These are phyloP conservation scores for Pythium plurisporium DNA, from an alignment of 352 stramenopile genomes.

Conservation along the genomic window DNA sequence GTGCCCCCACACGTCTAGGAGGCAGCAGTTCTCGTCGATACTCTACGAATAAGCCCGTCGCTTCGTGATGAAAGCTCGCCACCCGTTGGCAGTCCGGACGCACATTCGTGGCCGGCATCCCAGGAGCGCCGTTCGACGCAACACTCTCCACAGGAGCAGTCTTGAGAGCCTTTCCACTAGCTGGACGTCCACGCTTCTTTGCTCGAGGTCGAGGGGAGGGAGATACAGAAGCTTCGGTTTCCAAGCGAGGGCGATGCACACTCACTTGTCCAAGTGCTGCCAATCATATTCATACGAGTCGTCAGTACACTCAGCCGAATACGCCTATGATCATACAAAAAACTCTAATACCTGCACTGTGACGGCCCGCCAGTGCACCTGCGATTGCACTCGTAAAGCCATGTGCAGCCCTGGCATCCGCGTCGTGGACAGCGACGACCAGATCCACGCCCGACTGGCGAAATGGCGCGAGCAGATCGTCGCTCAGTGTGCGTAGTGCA, in stretches of 20 bases:
- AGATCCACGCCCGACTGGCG: constrained; percentile 37
- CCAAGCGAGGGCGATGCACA: constrained; percentile 14
- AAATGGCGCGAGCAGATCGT: constrained; percentile 43
- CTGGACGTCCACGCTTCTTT: constrained; percentile 17
- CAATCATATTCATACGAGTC: no score
- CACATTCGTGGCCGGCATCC: not conserved
- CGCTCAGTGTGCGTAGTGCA: constrained; percentile 30
- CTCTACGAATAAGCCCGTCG: constrained; percentile 8
- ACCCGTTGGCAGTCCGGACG: constrained; percentile 4
- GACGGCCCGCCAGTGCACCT: constrained; percentile 42
- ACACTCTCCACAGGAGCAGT: not conserved
- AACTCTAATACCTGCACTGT: constrained; percentile 33
- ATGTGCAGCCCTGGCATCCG: constrained; percentile 12
- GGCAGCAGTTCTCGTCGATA: constrained; percentile 6
- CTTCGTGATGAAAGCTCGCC: not conserved
- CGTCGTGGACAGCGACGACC: constrained; percentile 42
- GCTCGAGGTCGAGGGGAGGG: not conserved
- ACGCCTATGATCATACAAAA: not conserved
- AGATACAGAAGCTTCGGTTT: not conserved
- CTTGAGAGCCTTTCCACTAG: not conserved
- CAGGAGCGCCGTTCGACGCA: not conserved
- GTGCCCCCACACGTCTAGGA: not conserved
- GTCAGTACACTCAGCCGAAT: not conserved
- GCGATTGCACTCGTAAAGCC: constrained; percentile 35
- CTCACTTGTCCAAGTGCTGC: constrained; percentile 44